Evolutionary conservation across 176 grass and related monocot species (phyloP).

Genomic region (Microstegium vimineum): DNA sequence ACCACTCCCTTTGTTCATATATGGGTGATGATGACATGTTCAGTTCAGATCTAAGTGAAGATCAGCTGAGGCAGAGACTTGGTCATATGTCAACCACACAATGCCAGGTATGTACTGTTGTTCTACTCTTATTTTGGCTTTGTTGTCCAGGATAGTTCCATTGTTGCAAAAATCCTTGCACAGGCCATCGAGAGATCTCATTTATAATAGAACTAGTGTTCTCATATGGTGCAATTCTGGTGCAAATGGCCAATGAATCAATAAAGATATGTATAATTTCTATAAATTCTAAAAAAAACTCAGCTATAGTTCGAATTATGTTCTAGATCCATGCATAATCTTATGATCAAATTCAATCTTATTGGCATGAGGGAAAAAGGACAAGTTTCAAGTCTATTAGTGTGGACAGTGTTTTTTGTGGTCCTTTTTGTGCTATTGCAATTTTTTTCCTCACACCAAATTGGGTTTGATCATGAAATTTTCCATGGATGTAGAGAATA

Average conservation of each 20-base stretch:
- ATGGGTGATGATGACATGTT: constrained; percentile 99
- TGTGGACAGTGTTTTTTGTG: neutral
- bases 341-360: neutral
- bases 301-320: neutral
- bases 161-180: neutral
- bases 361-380: neutral
- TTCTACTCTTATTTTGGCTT: neutral
- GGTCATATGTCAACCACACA: constrained; percentile 95
- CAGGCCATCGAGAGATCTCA: neutral
- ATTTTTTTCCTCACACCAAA: neutral
- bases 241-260: neutral
- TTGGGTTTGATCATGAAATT: neutral
- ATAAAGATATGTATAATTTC: neutral
- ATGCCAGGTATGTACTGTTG: constrained; percentile 58
- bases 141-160: neutral
- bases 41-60: constrained; percentile 99
- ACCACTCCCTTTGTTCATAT: constrained; percentile 90
- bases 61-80: constrained; percentile 90
- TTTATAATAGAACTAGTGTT: neutral
- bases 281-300: neutral
- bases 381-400: neutral
- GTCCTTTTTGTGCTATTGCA: neutral
- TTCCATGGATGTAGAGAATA: neutral
- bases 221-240: neutral
- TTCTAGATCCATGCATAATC: neutral